A percentile compares a stretch with the other conserved stretches of the same genome.
These are phyloP conservation scores for Pythium pectinolyticum DNA, from an alignment of 352 stramenopile genomes.

Conservation along the genomic window DNA sequence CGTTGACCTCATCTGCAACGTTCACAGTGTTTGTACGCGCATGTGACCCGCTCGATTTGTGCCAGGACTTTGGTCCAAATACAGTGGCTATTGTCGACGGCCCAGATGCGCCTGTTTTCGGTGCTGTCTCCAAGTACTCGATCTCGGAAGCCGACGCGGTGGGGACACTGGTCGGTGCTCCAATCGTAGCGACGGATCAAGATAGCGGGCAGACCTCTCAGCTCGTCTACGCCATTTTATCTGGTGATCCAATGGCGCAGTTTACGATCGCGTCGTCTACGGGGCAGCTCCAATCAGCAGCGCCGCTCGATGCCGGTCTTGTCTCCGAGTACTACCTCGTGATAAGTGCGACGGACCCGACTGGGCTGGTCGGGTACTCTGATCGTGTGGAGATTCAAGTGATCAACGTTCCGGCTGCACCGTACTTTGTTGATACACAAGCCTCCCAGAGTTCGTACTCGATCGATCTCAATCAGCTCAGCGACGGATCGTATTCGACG, in stretches of 20 bases:
- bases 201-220: constrained; percentile 40
- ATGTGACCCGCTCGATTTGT: constrained; percentile 47
- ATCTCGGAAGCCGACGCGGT: constrained; percentile 22
- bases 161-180: constrained; percentile 23
- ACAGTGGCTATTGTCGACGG: constrained; percentile 39
- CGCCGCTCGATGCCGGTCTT: constrained; percentile 39
- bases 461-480: constrained; percentile 48
- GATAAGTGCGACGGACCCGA: constrained; percentile 43
- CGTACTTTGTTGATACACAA: constrained; percentile 46
- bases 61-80: constrained; percentile 41
- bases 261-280: constrained; percentile 44
- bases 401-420: constrained; percentile 39
- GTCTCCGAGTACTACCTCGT: constrained; percentile 37
- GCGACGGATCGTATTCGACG: constrained; percentile 42
- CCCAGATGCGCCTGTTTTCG: constrained; percentile 44
- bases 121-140: constrained; percentile 4
- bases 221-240: constrained; percentile 46
- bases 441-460: constrained; percentile 32
- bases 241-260: constrained; percentile 43
- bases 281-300: constrained; percentile 34
- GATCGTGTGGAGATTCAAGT: constrained; percentile 42
- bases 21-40: constrained; percentile 33
- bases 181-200: constrained; percentile 45
- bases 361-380: constrained; percentile 40
- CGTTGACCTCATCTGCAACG: constrained; percentile 11